Base-by-base conservation (phyloP, 2,329 filamentous ascomycete genomes). In the Botrytis sinoallii region DNA sequence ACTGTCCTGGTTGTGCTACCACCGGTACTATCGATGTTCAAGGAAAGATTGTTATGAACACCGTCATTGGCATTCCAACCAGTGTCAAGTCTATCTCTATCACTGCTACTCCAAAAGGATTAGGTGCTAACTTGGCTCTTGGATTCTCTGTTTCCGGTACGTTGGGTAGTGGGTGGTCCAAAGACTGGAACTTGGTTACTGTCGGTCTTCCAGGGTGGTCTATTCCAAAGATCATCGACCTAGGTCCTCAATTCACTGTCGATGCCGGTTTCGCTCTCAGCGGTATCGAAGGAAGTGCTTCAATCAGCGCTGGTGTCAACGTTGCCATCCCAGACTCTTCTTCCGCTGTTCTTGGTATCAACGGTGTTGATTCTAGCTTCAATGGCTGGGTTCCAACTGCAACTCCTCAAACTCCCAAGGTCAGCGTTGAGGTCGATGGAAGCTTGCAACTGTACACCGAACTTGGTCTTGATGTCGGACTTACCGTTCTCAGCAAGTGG, bases 201-300 rank as follows among this genome's bases (percentile, higher is more conserved):
- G 38, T 64, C 40, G 48, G 57, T 32, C 57, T 74, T 66, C 60
- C 68, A 29, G 72, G 72, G n/a, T 74, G 57, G 48, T 42, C 46
- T 25, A 71, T 74, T 20, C 69, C 68, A 42, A 57, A 57, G 12
- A 63, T 74, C n/a, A 35, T 74, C 9, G 35, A n/a, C 22, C 46
- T 74, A 3, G 72, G 72, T 59, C 72, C 72, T 35, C 46, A 65
- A n/a, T 71, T 74, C n/a, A 64, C 25, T 16, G 61, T 74, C n/a
- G 72, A 74, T 71, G 72, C 72, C 20, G 69, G 69, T 65, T 74
- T 74, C 8, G 2, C 3, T 32, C 46, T 74, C 10, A 71, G 67
- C 32, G 69, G 52, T 32, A 59, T 74, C 20, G 25, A 63, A 25
- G 72, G 72, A 20, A n/a, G 25, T 57, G 69, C 69, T n/a, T n/a